Base-by-base conservation (phyloP, 306 rosid species). In the Fragaria nilgerrensis region DNA sequence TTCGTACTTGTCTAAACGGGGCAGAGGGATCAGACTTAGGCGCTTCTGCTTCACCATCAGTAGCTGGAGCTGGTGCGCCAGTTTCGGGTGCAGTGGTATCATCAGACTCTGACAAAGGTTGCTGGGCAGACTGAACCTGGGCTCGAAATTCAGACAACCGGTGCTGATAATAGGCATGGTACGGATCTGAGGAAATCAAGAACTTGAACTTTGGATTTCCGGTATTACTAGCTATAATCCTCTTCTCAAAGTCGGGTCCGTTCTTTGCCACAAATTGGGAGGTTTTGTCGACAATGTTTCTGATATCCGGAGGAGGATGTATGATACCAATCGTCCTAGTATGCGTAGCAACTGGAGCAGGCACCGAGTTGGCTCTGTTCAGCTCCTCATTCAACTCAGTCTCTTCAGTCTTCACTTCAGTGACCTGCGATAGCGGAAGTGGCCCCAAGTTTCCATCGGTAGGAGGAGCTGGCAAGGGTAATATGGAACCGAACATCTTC, bases 321-420 rank as follows among this genome's bases (percentile, higher is more conserved):
- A 95, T 95, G 36, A 95, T 95, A 66, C 98, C 98, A 81, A 95
- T 92, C 23, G 96, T 89, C 84, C 89, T 95, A 23, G 98, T 90
- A 69, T 95, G 98, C 10, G 91, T 88, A 0, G 97, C 97, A 81
- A 95, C 83, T 0, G 96, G 77, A 45, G 86, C 77, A 3, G 92
- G 78, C 53, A 65, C 86, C 1, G 74, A 76, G 83, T 82, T 81
- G 32, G 80, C 47, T n/a, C 76, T 84, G 65, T 70, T 80, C 72
- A 85, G 81, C 69, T 86, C 92, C 75, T 84, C 91, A 1, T 77
- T 77, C 32, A 74, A 78, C 23, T 68, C 64, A 0, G 13, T 65
- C 13, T 76, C 91, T 73, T 73, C 87, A 62, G 76, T 74, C 63
- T 66, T 73, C 16, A 72, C 88, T 19, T 77, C 86, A 7, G 87